Percentiles rank a stretch among this genome's conserved stretches.
phyloP scores from a whole-genome alignment of 2,329 filamentous ascomycete genomes.

The Scleromitrula shiraiana region DNA sequence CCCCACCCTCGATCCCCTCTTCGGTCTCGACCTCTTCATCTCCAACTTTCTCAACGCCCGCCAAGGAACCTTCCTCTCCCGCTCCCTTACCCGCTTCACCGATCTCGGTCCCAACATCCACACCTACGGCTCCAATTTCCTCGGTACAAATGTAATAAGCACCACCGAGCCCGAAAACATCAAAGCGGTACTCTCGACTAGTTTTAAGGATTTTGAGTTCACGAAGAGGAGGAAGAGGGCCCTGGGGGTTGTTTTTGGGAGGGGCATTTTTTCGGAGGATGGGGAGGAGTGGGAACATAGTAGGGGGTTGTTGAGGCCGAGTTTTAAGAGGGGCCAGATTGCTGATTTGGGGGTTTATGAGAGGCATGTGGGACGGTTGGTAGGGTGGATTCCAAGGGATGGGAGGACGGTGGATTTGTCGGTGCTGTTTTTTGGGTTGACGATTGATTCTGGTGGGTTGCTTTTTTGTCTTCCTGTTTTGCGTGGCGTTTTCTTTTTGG shows the following conservation, averaged over 20 bases:
- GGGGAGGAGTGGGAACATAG: conserved; percentile 45
- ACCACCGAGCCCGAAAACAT: conserved; percentile 49
- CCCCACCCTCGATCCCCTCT: conserved; percentile 45
- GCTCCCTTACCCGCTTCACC: conserved; percentile 29
- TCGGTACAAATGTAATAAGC: conserved; percentile 33
- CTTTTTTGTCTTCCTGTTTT: background rate
- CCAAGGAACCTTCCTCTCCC: conserved; percentile 31
- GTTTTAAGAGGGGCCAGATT: conserved; percentile 42
- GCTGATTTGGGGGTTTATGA: conserved; percentile 50
- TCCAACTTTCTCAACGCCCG: conserved; percentile 33
- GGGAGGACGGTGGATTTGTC: conserved; percentile 51
- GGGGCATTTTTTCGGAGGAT: conserved; percentile 49
- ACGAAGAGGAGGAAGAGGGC: conserved; percentile 35
- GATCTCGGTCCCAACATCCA: conserved; percentile 13
- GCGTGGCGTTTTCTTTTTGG: background rate
- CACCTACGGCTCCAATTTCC: conserved; percentile 7
- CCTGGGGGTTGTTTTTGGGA: conserved; percentile 42
- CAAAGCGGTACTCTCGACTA: conserved; percentile 46
- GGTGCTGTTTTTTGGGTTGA: conserved; percentile 56
- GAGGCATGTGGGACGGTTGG: conserved; percentile 47
- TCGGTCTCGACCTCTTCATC: conserved; percentile 43
- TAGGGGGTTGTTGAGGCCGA: conserved; percentile 44
- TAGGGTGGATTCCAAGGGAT: conserved; percentile 48
- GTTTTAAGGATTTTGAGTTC: conserved; percentile 48
- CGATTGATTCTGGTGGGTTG: conserved; percentile 45